Evolutionary conservation across 257 asterid genomes (phyloP).

Genomic region (Mitragyna speciosa): DNA sequence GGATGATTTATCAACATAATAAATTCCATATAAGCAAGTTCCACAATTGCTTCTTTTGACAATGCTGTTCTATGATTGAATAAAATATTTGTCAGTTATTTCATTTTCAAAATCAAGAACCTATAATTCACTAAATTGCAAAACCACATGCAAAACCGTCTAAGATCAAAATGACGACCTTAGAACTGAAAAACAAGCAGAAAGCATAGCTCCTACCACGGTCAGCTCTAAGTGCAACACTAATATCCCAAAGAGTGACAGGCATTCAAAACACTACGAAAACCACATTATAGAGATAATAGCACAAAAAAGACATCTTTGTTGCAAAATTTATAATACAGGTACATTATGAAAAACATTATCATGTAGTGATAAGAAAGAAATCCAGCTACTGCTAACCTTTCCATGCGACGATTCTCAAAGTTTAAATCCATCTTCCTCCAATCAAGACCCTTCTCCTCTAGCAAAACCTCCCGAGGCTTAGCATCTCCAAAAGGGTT

Average conservation of each 20-base stretch:
- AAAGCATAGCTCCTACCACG: not conserved
- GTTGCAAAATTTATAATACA: not conserved
- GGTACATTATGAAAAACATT: not conserved
- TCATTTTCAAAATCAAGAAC: not conserved
- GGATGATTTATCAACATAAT: not conserved
- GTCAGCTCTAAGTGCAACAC: not conserved
- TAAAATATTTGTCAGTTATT: too few relatives aligned
- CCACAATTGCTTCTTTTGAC: not conserved
- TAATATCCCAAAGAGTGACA: not conserved
- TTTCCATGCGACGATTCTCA: slow-evolving; percentile 74
- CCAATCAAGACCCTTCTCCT: slow-evolving; percentile 96
- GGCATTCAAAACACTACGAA: not conserved
- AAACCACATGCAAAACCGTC: not conserved
- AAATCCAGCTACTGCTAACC: slow-evolving; percentile 40
- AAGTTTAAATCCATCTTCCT: slow-evolving; percentile 84
- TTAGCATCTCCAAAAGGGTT: slow-evolving; percentile 97
- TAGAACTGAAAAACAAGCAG: not conserved
- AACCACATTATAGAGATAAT: not conserved
- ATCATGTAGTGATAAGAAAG: not conserved
- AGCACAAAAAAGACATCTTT: not conserved
- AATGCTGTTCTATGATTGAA: not conserved
- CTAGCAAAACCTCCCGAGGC: slow-evolving; percentile 95
- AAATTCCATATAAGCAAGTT: not conserved
- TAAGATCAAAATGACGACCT: not conserved
- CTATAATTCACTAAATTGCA: not conserved